Evolutionary conservation across 2,329 filamentous ascomycete genomes (phyloP), one percentile per base, ranked within the genome.

Genomic region (Xylaria multiplex): DNA sequence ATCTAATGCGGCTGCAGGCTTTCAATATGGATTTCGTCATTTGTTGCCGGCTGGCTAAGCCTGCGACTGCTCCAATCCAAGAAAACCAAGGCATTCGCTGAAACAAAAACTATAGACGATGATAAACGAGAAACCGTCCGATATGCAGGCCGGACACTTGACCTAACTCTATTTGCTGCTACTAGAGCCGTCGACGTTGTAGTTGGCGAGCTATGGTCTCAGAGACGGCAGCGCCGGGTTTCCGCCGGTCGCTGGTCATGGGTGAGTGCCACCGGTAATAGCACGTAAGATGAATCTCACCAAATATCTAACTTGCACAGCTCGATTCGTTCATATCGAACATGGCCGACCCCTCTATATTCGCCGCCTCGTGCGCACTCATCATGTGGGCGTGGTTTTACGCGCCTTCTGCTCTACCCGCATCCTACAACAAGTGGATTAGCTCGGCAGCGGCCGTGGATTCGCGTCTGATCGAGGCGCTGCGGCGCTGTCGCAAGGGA

Each of bases 331-430:
- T 77, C 27, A 69, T 82, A 67, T 80, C 81, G 27, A 77, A 69
- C 9, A 76, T 87, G 43, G 81, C 87, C n/a, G 91, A 95, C 74
- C 86, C 91, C 3, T 79, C 86, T 6, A 80, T 94, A 19, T 96
- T 97, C 77, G 88, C 90, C 50, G 77, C 85, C 40, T 93, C 91
- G 22, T 89, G 87, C 45, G 90, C 89, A 24, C 80, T 92, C 43
- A 90, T 96, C 71, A 97, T 96, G 93, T 95, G 92, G 90, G 86
- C 92, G 19, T 97, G 92, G 91, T 90, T 96, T 76, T 97, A 95
- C 80, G 77, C 83, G 9, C 92, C 93, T 0, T 83, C 87, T 42
- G 84, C 87, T 22, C 84, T 97, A 1, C 93, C 93, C 2, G 84
- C 81, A 32, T 85, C 89, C 46, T 96, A 96, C 80, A 90, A 89